phyloP scores from a whole-genome alignment of 176 grass and related monocot genomes.

The Poa pratensis region DNA sequence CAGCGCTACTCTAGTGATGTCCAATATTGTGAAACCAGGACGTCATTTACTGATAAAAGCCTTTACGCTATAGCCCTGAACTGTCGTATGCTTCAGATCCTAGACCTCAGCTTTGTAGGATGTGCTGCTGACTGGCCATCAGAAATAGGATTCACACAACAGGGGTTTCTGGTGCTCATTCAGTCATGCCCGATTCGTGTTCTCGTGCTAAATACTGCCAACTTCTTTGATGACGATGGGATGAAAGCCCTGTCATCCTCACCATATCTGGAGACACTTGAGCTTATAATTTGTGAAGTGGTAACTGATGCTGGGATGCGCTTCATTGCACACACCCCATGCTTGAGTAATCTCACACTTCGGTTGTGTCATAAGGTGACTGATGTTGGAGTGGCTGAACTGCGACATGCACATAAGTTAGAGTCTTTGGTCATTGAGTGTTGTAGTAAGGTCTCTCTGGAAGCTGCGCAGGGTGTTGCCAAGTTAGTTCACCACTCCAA shows the following conservation, averaged over 20 bases:
- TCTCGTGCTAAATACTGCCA: background rate
- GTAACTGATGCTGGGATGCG: background rate
- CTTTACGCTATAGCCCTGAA: background rate
- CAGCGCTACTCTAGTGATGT: background rate
- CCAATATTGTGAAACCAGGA: background rate
- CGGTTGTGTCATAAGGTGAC: background rate
- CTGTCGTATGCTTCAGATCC: background rate
- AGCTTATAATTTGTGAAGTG: background rate
- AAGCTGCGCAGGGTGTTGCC: background rate
- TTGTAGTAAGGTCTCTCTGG: background rate
- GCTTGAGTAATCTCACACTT: constrained; percentile 13
- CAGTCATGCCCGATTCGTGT: background rate
- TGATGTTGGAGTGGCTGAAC: constrained; percentile 10
- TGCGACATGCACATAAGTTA: background rate
- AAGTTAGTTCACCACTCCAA: too few species aligned
- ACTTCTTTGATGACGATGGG: background rate
- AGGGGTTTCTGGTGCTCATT: constrained; percentile 2
- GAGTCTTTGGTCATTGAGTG: constrained; percentile 1
- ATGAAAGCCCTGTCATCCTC: constrained; percentile 13
- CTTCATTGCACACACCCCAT: background rate
- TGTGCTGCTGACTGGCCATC: background rate
- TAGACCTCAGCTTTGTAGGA: constrained; percentile 6
- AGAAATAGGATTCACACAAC: background rate
- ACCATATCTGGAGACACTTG: background rate
- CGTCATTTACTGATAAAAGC: background rate